Base-by-base conservation (phyloP, 2,329 filamentous ascomycete species). In the Trichophaea hybrida region DNA sequence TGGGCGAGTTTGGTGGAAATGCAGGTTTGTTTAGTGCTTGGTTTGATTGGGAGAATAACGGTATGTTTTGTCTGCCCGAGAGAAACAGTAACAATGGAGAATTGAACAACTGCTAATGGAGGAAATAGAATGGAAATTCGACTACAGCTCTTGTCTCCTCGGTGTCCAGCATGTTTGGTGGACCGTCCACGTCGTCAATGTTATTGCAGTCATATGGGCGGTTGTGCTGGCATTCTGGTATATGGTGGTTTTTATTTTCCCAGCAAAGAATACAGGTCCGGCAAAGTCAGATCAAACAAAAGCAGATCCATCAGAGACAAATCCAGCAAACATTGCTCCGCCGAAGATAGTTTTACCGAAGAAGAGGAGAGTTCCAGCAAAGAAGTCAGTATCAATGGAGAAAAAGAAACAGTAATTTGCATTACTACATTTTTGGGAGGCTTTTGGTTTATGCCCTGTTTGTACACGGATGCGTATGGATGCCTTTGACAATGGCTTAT, bases 141-240 rank as follows among this genome's bases (percentile, higher is more conserved):
- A 91, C 67, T 93, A 93, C 67, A 76, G 75, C 6, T 85, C 80
- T 64, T 98, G 93, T 70, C 77, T 80, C 2, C 74, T 94, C 38
- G 93, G 93, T 0, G 81, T 83, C 31, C 91, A 96, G 76, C 88
- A 95, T 74, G 78, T 90, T 56, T 98, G 93, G 93, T 98, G 93
- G 93, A 77, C 80, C 4, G 82, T 93, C 5, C 90, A 97, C 75
- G 77, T 90, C 50, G 62, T 88, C 37, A 84, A 88, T 69, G 65
- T 88, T 43, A 43, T 37, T 17, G 15, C 40, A 31, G 55, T 10
- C 12, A 7, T 57, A 7, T 57, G 55, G 55, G 31, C 40, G 4
- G 13, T 35, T 10, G 15, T 55, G 6, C 31, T 55, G n/a, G 40
- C 37, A 8, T 7, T 55, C 6, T 53, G 50, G 50, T n/a, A 37